Evolutionary conservation across 192 early-diverging fungal genomes (phyloP), one percentile per base, ranked within the genome.

Genomic region (Coemansia sp.): DNA sequence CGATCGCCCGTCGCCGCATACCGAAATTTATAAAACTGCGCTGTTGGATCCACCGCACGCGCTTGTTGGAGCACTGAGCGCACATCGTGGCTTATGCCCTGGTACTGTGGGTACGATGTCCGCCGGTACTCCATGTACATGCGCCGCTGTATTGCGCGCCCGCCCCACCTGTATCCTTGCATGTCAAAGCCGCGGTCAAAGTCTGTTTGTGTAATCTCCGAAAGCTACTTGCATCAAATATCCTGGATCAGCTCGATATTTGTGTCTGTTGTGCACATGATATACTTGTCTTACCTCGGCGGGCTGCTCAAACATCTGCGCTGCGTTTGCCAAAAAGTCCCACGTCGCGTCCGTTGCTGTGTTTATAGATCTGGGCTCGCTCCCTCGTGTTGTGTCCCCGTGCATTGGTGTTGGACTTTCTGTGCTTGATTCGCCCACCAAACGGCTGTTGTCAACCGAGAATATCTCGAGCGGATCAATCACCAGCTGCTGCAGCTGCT

Each of bases 101-200:
- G 75, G 70, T 83, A 64, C 44, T 83, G 64, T 19, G 64, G 65
- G 65, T 82, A 63, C 78, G 82, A 60, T 28, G 64, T 37, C 23
- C 82, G 51, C 58, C 80, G 74, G 55, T 57, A 85, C n/a, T n/a
- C 73, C 76, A 69, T 81, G 60, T 76, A 82, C 57, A 56, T 54
- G 8, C 44, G 58, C 38, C 49, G 61, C 37, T 81, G 72, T 2
- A 62, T 34, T 58, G 66, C 62, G 9, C 63, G 20, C 12, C 72
- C 78, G 21, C 53, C 34, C 87, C 87, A 87, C 48, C 64, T 52
- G 55, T 87, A 86, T 9, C 87, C 87, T 53, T 88, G 87, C 31
- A 83, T 42, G 37, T 88, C 87, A 25, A 62, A 71, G 5, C 74
- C 80, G 17, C 59, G 53, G 37, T 65, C 60, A 14, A 71, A 37